Evolutionary conservation across 2,329 filamentous ascomycete species (phyloP), one percentile per base, ranked within the genome.

Genomic region (Hypoxylon sp.): DNA sequence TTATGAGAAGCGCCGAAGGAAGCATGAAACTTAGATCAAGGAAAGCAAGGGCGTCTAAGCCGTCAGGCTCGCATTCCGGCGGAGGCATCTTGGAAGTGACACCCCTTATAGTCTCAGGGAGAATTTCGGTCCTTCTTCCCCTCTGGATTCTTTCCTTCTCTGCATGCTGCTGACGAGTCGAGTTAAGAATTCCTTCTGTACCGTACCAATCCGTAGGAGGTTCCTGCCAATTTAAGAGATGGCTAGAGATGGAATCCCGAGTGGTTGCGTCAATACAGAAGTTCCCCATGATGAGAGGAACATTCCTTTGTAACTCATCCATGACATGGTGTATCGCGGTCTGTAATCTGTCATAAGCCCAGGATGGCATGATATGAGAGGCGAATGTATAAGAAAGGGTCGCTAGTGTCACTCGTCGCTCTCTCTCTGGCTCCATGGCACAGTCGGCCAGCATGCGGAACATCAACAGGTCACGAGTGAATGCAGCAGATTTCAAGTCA

Each of bases 401-500:
- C 6, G 54, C 54, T 19, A 35, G 3, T 13, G 39, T 57, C 29
- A 47, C 26, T 13, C 13, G 22, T 47, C 14, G 39, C n/a, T 46
- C 24, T 19, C n/a, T 24, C 13, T 35, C 39, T 10, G 42, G 29
- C 13, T 55, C 53, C 3, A 14, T n/a, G 9, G 17, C 37, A n/a
- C 26, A 31, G 37, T 46, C 53, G 37, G 39, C 10, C 24, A 55
- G 13, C 53, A 44, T 55, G 24, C 53, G 37, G 37, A 46, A 44
- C 8, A 55, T 46, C 17, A 55, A 46, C 24, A 55, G 53, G 53
- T 55, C 26, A 14, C 53, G 37, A 46, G 37, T 24, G 29, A 55
- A 46, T 19, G 53, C 5, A 3, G n/a, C 19, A 29, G 52, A 26
- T 11, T 54, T 26, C 3, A 33, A 22, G 22, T 55, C 53, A 4